Base-by-base conservation (phyloP, 345 rosid species). In the Eucalyptus tenuipes region DNA sequence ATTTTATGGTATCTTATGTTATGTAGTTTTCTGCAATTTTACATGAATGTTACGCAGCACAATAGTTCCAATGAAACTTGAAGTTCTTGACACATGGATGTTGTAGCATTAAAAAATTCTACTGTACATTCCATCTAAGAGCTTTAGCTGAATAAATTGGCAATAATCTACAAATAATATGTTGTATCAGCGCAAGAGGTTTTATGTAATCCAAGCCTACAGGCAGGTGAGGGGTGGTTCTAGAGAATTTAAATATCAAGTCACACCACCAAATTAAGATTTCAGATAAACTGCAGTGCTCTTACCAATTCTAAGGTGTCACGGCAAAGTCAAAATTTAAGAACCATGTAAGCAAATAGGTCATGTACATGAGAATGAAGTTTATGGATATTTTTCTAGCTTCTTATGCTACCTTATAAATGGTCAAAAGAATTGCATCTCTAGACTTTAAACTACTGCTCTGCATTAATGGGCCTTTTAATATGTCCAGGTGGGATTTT, bases 401-500 rank as follows among this genome's bases (percentile, higher is more conserved):
- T n/a, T 64, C 40, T n/a, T 55, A 55, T 55, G 5, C 13, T 55
- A 52, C 61, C 13, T 55, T 64, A 64, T 7, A 64, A 64, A 64
- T 48, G 64, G 45, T 81, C 9, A 85, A 45, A 50, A 82, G 6
- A 49, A 31, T 50, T 86, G 17, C 64, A 75, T 75, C 84, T 75
- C 29, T 75, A 37, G 82, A 75, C 84, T 75, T 40, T 53, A 55
- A 47, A 87, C 17, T 24, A 81, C 86, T 68, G 22, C 31, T 66
- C 44, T 42, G 47, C 86, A 52, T 88, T 45, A 89, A 49, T 84
- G 87, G 68, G 71, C 75, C 45, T 75, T 61, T 57, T 87, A 81
- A 88, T 86, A 86, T 91, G 79, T 92, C n/a, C 93, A 97, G 98
- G 99, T 96, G 89, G 99, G 99, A 80, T 96, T 97, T 95, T 97